Evolutionary conservation across 208 protist genomes (phyloP), one percentile per base, ranked within the genome.

Genomic region (Leishmania tarentolae): DNA sequence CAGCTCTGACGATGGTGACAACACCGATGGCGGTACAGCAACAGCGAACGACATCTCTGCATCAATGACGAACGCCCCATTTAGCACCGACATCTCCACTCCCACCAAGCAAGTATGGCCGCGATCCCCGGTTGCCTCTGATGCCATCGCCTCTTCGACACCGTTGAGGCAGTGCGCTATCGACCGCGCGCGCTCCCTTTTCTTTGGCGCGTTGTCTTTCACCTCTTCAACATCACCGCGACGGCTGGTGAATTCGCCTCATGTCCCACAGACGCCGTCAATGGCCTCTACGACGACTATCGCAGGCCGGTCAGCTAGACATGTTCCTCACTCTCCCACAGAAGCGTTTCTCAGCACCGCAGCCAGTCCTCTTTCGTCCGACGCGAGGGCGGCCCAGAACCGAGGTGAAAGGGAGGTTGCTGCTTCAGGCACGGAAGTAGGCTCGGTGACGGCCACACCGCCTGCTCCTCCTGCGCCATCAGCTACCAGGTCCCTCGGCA

Each of bases 191-290:
- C 84, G 91, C 9, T 80, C 88, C 5, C 21, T 92, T 24, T 96
- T 94, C 79, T 94, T 96, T 73, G 92, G 90, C n/a, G 78, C 85
- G 17, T 76, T 77, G 9, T 83, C 92, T 35, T 95, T 94, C 81
- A 88, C 86, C 63, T 89, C 87, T 37, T 90, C 86, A n/a, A 92
- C 90, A 28, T 92, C 90, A 1, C 88, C 86, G 0, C 87, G 90
- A 9, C 90, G 86, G 5, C 85, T 92, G 59, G 83, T 92, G 0
- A 80, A 83, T 31, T 91, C 89, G 11, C 92, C 92, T 24, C 90
- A 94, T 75, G 82, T 90, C 28, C 75, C 85, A 13, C n/a, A 88
- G 47, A 90, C 86, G 7, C 86, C 88, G 46, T 89, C 86, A 9
- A 63, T 61, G 6, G 65, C 77, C 15, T 68, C 79, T 21, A 21